These are phyloP conservation scores for Thermochaetoides dissita DNA, from an alignment of 2,329 filamentous ascomycete species.

Conservation along the genomic window DNA sequence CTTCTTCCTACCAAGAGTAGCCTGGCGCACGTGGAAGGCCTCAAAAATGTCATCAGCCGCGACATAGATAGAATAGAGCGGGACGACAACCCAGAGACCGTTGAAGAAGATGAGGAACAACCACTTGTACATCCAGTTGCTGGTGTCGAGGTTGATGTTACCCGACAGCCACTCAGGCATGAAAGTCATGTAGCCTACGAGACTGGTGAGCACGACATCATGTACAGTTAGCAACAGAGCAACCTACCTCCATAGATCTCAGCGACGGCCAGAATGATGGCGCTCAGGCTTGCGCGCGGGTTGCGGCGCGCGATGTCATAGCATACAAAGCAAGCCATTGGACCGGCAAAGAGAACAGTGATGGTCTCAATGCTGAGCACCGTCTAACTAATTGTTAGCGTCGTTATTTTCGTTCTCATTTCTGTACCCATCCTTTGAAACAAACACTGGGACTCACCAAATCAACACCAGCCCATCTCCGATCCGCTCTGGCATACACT, in stretches of 20 bases:
- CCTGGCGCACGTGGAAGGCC: constrained; percentile 32
- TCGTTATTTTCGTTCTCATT: neutral
- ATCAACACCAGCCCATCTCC: constrained; percentile 49
- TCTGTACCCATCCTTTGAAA: neutral
- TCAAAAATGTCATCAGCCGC: constrained; percentile 39
- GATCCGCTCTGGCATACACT: constrained; percentile 53
- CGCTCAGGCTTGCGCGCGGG: constrained; percentile 43
- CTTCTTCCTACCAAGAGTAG: constrained; percentile 21
- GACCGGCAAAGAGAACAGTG: constrained; percentile 49
- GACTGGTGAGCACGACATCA: no score
- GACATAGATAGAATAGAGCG: constrained; percentile 43
- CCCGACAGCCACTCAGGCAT: constrained; percentile 54
- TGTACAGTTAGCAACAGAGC: no score
- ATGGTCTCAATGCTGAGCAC: constrained; percentile 52
- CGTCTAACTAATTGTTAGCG: constrained; percentile 22
- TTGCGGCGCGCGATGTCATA: constrained; percentile 44
- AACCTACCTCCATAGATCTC: constrained; percentile 48
- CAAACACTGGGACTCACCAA: constrained; percentile 25
- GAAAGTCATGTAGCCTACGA: constrained; percentile 53
- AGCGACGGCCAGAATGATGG: constrained; percentile 50
- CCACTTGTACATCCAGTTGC: constrained; percentile 57
- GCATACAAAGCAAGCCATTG: constrained; percentile 45
- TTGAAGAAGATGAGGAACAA: constrained; percentile 58
- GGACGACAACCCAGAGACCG: constrained; percentile 51
- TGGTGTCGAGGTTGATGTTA: constrained; percentile 47